Evolutionary conservation across 129 eudicot genomes (phyloP).

Genomic region (Saposhnikovia divaricata): DNA sequence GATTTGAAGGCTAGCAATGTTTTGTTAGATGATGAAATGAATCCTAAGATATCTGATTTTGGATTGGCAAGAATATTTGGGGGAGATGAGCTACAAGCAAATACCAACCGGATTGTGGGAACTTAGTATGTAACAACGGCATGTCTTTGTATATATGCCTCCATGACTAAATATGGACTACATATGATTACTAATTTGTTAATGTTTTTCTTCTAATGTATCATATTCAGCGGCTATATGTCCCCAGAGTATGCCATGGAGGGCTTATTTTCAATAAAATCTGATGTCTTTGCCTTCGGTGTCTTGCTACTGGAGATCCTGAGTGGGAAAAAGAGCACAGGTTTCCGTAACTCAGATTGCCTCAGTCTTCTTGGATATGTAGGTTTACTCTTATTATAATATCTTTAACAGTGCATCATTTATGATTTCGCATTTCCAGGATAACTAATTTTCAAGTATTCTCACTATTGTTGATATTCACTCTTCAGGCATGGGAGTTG

Average conservation of each 20-base stretch:
- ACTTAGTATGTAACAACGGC: conserved; percentile 26
- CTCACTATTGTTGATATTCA: not conserved
- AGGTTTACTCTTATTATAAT: not conserved
- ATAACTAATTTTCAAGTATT: not conserved
- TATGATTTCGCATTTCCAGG: too few species aligned
- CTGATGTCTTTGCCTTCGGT: conserved; percentile 21
- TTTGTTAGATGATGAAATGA: conserved; percentile 16
- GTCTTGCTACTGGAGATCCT: conserved; percentile 25
- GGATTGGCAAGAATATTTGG: conserved; percentile 25
- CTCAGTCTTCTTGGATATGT: conserved; percentile 13
- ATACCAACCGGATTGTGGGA: conserved; percentile 28
- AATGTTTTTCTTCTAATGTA: not conserved
- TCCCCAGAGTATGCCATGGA: conserved; percentile 26
- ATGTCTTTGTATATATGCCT: not conserved
- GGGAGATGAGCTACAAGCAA: conserved; percentile 10
- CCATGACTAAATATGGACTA: not conserved
- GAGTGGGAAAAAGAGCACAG: conserved; percentile 21
- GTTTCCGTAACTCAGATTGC: conserved; percentile 2
- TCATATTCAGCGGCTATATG: conserved; percentile 19
- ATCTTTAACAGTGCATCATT: not conserved
- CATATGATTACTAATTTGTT: not conserved
- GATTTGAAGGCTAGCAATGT: conserved; percentile 20
- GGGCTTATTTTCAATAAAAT: conserved; percentile 17
- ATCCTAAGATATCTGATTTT: conserved; percentile 26
- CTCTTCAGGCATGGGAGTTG: conserved; percentile 15